Percentiles rank a stretch among this genome's conserved stretches.
Conservation (phyloP, 768 basidiomycete genomes). For the Amanita rimosa region DNA sequence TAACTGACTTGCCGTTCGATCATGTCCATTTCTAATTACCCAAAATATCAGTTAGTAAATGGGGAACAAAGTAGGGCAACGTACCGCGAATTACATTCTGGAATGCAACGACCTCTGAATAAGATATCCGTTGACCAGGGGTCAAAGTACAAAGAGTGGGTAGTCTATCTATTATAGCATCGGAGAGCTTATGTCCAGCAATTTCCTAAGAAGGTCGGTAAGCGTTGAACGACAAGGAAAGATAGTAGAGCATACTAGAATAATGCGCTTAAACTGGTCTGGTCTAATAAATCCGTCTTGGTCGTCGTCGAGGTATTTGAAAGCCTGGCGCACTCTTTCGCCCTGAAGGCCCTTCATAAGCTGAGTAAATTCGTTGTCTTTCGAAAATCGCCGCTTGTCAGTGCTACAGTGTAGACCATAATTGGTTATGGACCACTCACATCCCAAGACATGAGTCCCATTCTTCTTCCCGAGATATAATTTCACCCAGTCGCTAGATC, state of each 20-base stretch:
- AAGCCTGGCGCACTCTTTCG: slow-evolving; percentile 93
- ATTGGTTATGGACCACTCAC: slow-evolving; percentile 43
- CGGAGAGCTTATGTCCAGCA: slow-evolving; percentile 94
- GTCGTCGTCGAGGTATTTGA: slow-evolving; percentile 82
- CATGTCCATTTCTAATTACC: slow-evolving; percentile 81
- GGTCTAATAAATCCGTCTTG: slow-evolving; percentile 91
- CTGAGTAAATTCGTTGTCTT: slow-evolving; percentile 95
- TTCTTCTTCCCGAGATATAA: slow-evolving; percentile 91
- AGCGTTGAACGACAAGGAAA: background rate
- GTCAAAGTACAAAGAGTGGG: slow-evolving; percentile 87
- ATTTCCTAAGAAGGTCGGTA: slow-evolving; percentile 52
- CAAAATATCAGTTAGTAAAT: slow-evolving; percentile 3
- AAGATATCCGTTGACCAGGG: slow-evolving; percentile 85
- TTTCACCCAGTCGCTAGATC: slow-evolving; percentile 82
- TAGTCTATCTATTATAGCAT: slow-evolving; percentile 83
- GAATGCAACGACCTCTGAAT: slow-evolving; percentile 94
- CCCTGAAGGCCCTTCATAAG: slow-evolving; percentile 98
- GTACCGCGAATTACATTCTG: slow-evolving; percentile 89
- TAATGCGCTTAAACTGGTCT: slow-evolving; percentile 91
- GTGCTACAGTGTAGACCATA: slow-evolving; percentile 1
- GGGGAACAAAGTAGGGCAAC: slow-evolving; percentile 12
- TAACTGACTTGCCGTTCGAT: slow-evolving; percentile 60
- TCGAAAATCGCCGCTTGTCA: slow-evolving; percentile 1
- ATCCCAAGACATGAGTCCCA: slow-evolving; percentile 84
- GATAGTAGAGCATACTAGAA: slow-evolving; percentile 49